These are phyloP conservation scores for Floccularia luteovirens DNA, from an alignment of 768 basidiomycete species.

Conservation along the genomic window DNA sequence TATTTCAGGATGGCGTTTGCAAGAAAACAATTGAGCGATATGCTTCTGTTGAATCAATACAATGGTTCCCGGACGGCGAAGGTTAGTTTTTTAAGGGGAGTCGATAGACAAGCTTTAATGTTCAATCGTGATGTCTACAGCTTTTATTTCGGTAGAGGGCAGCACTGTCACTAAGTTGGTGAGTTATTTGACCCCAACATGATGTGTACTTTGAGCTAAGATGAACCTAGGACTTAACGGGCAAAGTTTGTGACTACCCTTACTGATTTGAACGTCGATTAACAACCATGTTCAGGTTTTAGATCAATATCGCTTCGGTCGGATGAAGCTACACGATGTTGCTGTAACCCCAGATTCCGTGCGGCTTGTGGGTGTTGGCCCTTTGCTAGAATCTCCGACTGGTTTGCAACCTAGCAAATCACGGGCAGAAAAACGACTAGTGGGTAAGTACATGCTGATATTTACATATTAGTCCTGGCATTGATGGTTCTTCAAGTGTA, in stretches of 20 bases:
- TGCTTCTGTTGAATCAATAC: slow-evolving; percentile 49
- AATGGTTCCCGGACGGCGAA: slow-evolving; percentile 62
- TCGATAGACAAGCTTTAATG: neutral
- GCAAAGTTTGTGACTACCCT: slow-evolving; percentile 33
- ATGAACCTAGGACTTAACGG: slow-evolving; percentile 41
- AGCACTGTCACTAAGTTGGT: slow-evolving; percentile 55
- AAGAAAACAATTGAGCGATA: slow-evolving; percentile 54
- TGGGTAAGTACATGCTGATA: slow-evolving; percentile 42
- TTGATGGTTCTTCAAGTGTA: slow-evolving; percentile 36
- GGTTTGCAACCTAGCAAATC: slow-evolving; percentile 67
- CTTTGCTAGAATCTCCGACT: slow-evolving; percentile 51
- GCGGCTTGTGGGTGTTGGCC: slow-evolving; percentile 62
- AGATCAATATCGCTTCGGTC: slow-evolving; percentile 49
- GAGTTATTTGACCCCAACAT: slow-evolving; percentile 10
- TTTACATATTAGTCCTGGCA: neutral
- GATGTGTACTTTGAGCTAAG: neutral
- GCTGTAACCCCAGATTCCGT: slow-evolving; percentile 61
- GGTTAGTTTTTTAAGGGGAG: slow-evolving; percentile 22
- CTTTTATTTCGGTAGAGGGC: slow-evolving; percentile 67
- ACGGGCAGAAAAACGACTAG: slow-evolving; percentile 62
- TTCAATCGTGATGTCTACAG: slow-evolving; percentile 19
- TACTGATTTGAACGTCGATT: neutral
- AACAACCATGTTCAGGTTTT: slow-evolving; percentile 28
- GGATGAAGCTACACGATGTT: slow-evolving; percentile 63
- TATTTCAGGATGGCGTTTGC: slow-evolving; percentile 70